Evolutionary conservation across 1,284 basidiomycete species (phyloP), one percentile per base, ranked within the genome.

Genomic region (Melampsora abietis-canadensis): DNA sequence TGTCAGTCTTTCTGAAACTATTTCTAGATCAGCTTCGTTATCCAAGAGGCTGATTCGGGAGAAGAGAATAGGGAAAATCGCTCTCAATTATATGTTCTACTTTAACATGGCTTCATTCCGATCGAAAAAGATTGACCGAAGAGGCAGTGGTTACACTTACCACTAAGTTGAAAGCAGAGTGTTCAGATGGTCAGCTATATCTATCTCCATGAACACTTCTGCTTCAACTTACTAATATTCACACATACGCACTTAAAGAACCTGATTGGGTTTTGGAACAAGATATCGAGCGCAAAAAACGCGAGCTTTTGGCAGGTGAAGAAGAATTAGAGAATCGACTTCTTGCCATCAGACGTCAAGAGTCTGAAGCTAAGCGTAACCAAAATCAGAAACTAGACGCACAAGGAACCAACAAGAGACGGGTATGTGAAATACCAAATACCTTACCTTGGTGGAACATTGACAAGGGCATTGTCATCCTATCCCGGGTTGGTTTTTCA

Each of bases 1-100:
- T 14, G 82, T 82, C 24, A 72, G 81, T 77, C 48, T 59, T 17
- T 19, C 34, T 81, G 84, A 64, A 90, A 89, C 6, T 86, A 87
- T 81, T 44, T 44, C 12, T 44, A 44, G 40, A 84, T 85, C 65
- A 44, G 40, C 14, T 44, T 44, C 40, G 88, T 92, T 82, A 86
- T 86, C 76, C 82, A 83, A 72, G 77, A 7, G 77, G 77, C 10
- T 79, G 46, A 66, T 17, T 40, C 27, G 37, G 24, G 21, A 46
- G 15, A 14, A 31, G 30, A 24, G 19, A 15, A 8, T 75, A 80
- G 79, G 83, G 83, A 60, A 84, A 84, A 76, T 83, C 83, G 2
- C 80, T 84, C 0, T 82, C 81, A 17, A 76, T 84, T 61, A 82
- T 84, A 68, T 84, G 82, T 76, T 80, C 81, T 6, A 79, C 82